These are phyloP conservation scores for Alloteropsis semialata DNA, from an alignment of 176 grass and related monocot genomes.

Conservation along the genomic window DNA sequence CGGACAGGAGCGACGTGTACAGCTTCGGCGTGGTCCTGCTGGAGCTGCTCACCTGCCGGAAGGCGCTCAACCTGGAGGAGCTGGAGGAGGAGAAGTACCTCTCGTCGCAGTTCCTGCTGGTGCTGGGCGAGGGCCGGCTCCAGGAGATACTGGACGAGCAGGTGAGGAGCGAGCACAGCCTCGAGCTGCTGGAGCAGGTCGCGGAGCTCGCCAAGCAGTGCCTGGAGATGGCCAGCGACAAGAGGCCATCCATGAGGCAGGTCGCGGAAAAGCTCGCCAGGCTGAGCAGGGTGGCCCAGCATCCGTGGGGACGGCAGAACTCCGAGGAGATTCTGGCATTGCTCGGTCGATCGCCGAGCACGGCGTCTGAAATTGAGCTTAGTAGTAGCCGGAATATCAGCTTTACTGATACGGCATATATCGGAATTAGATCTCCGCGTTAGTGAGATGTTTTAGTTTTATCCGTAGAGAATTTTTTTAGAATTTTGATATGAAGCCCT, in stretches of 20 bases:
- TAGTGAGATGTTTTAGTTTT: too few relatives aligned
- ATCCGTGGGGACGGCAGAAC: conserved; percentile 6
- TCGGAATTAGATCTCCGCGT: conserved; percentile 45
- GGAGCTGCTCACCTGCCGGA: conserved; percentile 48
- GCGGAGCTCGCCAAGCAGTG: conserved; percentile 47
- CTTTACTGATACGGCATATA: conserved; percentile 20
- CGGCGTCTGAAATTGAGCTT: background rate
- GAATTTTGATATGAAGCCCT: too few relatives aligned
- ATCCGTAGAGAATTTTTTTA: too few relatives aligned
- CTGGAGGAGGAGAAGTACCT: conserved; percentile 40
- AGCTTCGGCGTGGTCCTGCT: conserved; percentile 62
- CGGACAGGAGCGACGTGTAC: conserved; percentile 61
- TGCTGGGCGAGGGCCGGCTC: conserved; percentile 34
- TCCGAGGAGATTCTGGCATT: conserved; percentile 30
- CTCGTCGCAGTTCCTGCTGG: conserved; percentile 32
- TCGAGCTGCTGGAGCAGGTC: conserved; percentile 35
- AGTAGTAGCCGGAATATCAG: background rate
- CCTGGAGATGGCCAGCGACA: conserved; percentile 42
- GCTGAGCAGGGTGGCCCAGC: conserved; percentile 31
- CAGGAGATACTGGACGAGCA: conserved; percentile 52
- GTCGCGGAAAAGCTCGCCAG: conserved; percentile 42
- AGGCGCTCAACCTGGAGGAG: conserved; percentile 36
- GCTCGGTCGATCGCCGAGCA: conserved; percentile 17
- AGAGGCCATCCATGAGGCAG: conserved; percentile 47
- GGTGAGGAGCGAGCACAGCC: conserved; percentile 22